Conservation (phyloP, 176 grass and related monocot species). For the Avena insularis region DNA sequence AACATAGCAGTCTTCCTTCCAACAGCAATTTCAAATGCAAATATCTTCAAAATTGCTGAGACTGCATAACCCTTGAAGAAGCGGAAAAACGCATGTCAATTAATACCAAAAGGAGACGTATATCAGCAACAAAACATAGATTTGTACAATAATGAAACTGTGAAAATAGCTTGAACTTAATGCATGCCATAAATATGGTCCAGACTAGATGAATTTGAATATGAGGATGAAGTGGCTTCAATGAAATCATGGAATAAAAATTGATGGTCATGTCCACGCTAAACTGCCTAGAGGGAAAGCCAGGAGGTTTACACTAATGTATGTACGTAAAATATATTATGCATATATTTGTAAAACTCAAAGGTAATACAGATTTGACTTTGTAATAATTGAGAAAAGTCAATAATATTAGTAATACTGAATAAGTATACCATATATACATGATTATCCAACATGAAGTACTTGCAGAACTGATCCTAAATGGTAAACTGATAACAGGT, state of each 20-base stretch:
- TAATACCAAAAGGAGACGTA: background rate
- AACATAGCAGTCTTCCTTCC: slow-evolving; percentile 88
- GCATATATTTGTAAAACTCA: background rate
- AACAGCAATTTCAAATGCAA: slow-evolving; percentile 85
- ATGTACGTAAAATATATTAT: slow-evolving; percentile 2
- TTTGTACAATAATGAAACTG: background rate
- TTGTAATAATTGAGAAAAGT: background rate
- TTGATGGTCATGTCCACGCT: background rate
- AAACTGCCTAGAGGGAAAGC: background rate
- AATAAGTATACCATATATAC: background rate
- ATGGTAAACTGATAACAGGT: background rate
- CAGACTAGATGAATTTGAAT: background rate
- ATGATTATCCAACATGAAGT: background rate
- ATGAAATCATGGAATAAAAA: background rate
- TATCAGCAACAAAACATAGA: slow-evolving; percentile 24
- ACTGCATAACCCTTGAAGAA: slow-evolving; percentile 87
- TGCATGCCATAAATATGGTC: slow-evolving; percentile 2
- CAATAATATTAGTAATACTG: background rate
- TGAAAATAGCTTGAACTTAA: slow-evolving; percentile 6
- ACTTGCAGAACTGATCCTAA: slow-evolving; percentile 2
- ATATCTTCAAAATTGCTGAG: slow-evolving; percentile 96
- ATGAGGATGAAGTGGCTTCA: slow-evolving; percentile 12
- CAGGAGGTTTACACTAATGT: background rate
- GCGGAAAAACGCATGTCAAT: slow-evolving; percentile 22
- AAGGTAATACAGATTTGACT: background rate